phyloP scores from a whole-genome alignment of 495 filamentous ascomycete species.

The Penicillium chermesinum region DNA sequence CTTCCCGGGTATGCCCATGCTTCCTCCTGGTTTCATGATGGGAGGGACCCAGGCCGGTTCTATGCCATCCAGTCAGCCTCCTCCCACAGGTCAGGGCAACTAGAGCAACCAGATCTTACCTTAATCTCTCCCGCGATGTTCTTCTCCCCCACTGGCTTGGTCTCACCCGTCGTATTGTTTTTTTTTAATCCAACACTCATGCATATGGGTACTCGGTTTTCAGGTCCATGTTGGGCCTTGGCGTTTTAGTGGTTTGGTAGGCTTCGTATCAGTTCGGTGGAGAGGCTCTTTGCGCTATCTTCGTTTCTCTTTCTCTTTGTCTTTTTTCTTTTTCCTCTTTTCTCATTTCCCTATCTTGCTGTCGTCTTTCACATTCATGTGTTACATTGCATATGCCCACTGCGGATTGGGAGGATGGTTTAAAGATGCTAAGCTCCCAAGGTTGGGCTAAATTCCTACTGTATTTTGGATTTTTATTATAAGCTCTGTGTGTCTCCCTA shows the following conservation, averaged over 20 bases:
- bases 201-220: background rate
- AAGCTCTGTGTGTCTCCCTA: too few relatives aligned
- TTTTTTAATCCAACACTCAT: background rate
- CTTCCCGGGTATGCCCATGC: constrained; percentile 64
- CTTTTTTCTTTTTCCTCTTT: background rate
- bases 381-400: constrained; percentile 5
- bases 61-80: constrained; percentile 35
- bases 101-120: constrained; percentile 8
- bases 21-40: constrained; percentile 60
- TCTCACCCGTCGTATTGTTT: background rate
- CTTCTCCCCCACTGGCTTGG: background rate
- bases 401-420: background rate
- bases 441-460: background rate
- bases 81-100: constrained; percentile 43
- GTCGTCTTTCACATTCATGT: constrained; percentile 2
- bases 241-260: background rate
- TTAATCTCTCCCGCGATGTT: constrained; percentile 9
- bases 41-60: constrained; percentile 34
- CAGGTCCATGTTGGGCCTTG: background rate
- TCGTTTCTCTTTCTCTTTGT: constrained; percentile 12
- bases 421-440: background rate
- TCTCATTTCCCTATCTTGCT: constrained; percentile 4
- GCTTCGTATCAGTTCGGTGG: background rate
- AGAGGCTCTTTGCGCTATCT: constrained; percentile 2
- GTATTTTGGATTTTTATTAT: background rate